Conservation (phyloP, 257 asterid species). For the Nicotiana tomentosiformis region DNA sequence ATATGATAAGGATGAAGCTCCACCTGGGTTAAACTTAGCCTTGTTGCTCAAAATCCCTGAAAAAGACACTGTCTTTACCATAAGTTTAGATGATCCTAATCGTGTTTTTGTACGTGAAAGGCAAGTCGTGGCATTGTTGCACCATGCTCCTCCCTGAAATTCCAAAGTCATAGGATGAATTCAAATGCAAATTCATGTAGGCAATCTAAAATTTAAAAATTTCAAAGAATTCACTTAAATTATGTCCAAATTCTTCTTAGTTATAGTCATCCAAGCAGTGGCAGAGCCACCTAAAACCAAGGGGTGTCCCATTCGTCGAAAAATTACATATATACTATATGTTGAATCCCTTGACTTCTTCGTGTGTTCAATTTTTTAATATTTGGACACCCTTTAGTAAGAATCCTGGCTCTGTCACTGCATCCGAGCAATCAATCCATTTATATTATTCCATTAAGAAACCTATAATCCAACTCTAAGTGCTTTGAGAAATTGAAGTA, state of each 20-base stretch:
- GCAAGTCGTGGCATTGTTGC: slow-evolving; percentile 61
- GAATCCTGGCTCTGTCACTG: too few species aligned
- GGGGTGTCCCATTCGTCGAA: too few species aligned
- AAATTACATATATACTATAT: too few species aligned
- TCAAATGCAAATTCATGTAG: background rate
- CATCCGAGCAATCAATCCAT: background rate
- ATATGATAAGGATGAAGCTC: background rate
- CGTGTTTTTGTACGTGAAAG: slow-evolving; percentile 35
- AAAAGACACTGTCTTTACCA: slow-evolving; percentile 50
- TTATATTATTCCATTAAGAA: background rate
- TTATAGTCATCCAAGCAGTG: background rate
- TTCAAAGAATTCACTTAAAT: background rate
- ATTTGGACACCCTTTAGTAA: too few species aligned
- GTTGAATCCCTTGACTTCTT: too few species aligned
- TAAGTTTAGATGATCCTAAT: slow-evolving; percentile 69
- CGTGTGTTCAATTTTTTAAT: too few species aligned
- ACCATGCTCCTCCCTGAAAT: slow-evolving; percentile 93
- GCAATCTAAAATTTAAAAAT: background rate
- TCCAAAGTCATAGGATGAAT: background rate
- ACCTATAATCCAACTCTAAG: background rate
- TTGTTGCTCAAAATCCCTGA: slow-evolving; percentile 72
- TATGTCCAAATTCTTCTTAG: background rate
- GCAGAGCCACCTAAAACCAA: too few species aligned
- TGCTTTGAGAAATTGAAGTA: background rate
- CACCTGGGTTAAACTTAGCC: slow-evolving; percentile 69